phyloP scores from a whole-genome alignment of 345 rosid species.

The Brassica carinata region DNA sequence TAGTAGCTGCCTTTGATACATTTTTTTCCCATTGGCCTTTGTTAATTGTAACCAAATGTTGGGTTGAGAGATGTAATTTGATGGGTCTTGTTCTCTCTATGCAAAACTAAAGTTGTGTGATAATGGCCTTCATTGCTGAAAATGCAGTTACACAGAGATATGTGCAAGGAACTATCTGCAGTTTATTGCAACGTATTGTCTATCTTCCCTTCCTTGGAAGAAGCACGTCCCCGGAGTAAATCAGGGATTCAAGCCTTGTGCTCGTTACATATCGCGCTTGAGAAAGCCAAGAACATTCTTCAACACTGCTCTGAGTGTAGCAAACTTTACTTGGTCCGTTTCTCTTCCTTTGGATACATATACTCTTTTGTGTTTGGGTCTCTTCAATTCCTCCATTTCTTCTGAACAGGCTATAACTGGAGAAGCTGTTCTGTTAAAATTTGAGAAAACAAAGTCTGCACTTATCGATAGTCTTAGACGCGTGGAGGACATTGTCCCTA shows the following conservation, averaged over 20 bases:
- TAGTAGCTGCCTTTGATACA: no score
- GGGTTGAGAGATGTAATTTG: background rate
- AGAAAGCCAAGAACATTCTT: conserved; percentile 82
- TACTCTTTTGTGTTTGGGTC: background rate
- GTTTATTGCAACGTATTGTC: conserved; percentile 69
- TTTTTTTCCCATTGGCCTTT: background rate
- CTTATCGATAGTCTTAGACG: conserved; percentile 85
- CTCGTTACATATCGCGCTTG: conserved; percentile 88
- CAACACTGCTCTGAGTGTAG: conserved; percentile 93
- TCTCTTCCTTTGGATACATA: background rate
- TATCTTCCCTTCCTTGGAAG: conserved; percentile 91
- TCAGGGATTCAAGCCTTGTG: conserved; percentile 97
- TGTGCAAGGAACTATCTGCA: conserved; percentile 79
- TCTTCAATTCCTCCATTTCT: background rate
- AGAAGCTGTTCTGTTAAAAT: conserved; percentile 83
- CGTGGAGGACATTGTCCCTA: conserved; percentile 92
- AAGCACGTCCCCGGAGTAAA: conserved; percentile 94
- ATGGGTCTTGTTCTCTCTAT: background rate
- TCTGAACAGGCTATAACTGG: conserved; percentile 84
- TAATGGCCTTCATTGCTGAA: no score
- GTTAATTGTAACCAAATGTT: background rate
- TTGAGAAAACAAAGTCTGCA: conserved; percentile 73
- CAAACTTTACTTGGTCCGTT: conserved; percentile 86
- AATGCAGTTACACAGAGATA: conserved; percentile 87
- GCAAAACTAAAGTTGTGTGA: conserved; percentile 6